Evolutionary conservation across 2,329 filamentous ascomycete species (phyloP).

Genomic region (Biscogniauxia mediterranea): DNA sequence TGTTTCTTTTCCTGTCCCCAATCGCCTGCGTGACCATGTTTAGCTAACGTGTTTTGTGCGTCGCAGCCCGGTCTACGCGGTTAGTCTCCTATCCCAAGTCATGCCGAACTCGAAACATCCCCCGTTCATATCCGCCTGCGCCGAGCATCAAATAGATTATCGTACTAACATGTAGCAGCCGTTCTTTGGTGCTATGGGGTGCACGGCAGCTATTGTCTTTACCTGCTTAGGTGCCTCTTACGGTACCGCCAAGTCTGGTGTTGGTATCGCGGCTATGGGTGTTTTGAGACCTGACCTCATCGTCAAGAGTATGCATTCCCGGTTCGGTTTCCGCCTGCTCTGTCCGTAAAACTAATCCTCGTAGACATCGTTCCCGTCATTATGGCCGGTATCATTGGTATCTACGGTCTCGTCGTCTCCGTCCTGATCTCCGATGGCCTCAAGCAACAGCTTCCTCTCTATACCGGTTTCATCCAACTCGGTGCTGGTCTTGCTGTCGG

Average conservation of each 20-base stretch:
- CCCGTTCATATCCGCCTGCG: constrained; percentile 5
- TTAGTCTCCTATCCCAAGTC: constrained; percentile 59
- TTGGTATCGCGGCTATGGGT: constrained; percentile 98
- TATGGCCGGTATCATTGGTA: constrained; percentile 99
- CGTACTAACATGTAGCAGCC: constrained; percentile 41
- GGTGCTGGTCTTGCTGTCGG: constrained; percentile 81
- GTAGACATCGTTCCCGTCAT: constrained; percentile 98
- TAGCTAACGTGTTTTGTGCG: constrained; percentile 27
- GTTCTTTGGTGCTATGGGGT: constrained; percentile 85
- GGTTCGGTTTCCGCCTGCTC: neutral
- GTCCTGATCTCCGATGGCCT: constrained; percentile 82
- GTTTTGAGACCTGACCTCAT: constrained; percentile 96
- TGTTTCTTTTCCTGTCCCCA: neutral
- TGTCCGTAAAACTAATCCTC: constrained; percentile 18
- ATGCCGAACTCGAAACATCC: constrained; percentile 23
- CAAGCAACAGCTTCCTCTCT: constrained; percentile 69
- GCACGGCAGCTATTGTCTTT: constrained; percentile 90
- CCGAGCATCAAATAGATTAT: constrained; percentile 38
- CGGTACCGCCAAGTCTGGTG: constrained; percentile 98
- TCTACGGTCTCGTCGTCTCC: constrained; percentile 89
- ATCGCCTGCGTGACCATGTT: constrained; percentile 2
- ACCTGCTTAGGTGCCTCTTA: constrained; percentile 96
- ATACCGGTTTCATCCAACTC: constrained; percentile 82
- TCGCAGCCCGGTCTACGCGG: constrained; percentile 92
- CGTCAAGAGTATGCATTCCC: constrained; percentile 87